Evolutionary conservation across 371 early-diverging fungal genomes (phyloP).

Genomic region (Actinomucor elegans): DNA sequence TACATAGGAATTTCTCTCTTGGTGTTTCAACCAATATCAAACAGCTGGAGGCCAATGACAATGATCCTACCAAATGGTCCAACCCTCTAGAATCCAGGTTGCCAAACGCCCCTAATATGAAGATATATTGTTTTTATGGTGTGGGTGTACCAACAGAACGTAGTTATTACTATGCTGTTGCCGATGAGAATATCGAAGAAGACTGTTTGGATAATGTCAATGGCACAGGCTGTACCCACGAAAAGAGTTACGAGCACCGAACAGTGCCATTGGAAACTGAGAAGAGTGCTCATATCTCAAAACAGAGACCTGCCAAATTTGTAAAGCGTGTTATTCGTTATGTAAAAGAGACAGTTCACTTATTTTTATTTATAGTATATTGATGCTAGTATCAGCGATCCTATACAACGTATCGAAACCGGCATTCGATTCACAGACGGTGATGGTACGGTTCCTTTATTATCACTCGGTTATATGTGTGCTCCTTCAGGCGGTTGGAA

Average conservation of each 20-base stretch:
- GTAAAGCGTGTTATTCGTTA: too few species aligned
- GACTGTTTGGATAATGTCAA: not conserved
- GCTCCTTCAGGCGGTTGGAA: slow-evolving; percentile 79
- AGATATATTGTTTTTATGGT: slow-evolving; percentile 85
- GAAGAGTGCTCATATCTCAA: too few species aligned
- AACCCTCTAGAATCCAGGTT: slow-evolving; percentile 85
- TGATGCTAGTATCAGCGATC: slow-evolving; percentile 40
- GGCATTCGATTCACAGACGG: slow-evolving; percentile 62
- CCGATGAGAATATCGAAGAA: slow-evolving; percentile 5
- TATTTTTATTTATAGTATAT: slow-evolving; percentile 29
- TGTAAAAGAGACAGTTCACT: too few species aligned
- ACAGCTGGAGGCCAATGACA: slow-evolving; percentile 48
- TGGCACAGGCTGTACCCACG: slow-evolving; percentile 1
- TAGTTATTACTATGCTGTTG: slow-evolving; percentile 65
- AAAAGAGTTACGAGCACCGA: not conserved
- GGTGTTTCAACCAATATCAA: slow-evolving; percentile 59
- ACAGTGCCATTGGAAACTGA: too few species aligned
- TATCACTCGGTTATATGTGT: slow-evolving; percentile 95
- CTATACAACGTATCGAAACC: slow-evolving; percentile 44
- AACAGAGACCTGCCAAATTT: too few species aligned
- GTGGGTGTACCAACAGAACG: slow-evolving; percentile 80
- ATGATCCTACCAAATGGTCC: slow-evolving; percentile 73
- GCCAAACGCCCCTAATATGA: slow-evolving; percentile 75
- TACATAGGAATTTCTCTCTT: slow-evolving; percentile 63
- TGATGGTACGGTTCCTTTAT: slow-evolving; percentile 90